Conservation (phyloP, 2,329 filamentous ascomycete genomes). For the Elsinoe necatrix region DNA sequence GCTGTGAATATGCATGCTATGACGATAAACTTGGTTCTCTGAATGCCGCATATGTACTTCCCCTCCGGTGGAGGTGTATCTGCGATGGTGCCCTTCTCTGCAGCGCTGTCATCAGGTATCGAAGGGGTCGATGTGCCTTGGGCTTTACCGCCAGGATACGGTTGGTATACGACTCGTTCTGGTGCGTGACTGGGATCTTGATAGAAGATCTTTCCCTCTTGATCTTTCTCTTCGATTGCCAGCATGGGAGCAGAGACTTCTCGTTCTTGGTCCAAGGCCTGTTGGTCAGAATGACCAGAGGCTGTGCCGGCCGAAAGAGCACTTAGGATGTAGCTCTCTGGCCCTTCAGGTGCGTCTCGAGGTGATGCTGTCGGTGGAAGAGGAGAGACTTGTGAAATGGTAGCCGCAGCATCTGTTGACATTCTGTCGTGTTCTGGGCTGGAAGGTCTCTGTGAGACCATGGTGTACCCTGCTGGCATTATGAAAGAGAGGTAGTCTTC, state of each 20-base stretch:
- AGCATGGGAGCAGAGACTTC: background rate
- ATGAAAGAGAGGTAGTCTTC: background rate
- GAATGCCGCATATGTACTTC: background rate
- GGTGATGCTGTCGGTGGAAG: background rate
- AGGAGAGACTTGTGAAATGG: background rate
- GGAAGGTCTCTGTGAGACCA: background rate
- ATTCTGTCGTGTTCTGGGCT: background rate
- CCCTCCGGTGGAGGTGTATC: background rate
- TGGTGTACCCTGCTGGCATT: background rate
- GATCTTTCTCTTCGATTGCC: background rate
- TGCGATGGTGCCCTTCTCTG: background rate
- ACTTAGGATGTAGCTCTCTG: background rate
- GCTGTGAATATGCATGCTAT: background rate
- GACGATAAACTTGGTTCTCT: background rate
- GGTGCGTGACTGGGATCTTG: background rate
- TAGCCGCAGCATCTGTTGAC: background rate
- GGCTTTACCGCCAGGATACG: background rate
- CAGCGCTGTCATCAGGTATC: background rate
- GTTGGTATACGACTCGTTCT: background rate
- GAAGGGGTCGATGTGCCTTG: background rate
- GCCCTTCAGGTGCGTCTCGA: background rate
- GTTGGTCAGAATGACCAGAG: background rate
- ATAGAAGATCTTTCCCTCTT: slow-evolving; percentile 3
- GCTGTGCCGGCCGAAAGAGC: background rate
- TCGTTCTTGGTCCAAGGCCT: background rate